Base-by-base conservation (phyloP, 371 early-diverging fungal species). In the Actinomucor elegans region DNA sequence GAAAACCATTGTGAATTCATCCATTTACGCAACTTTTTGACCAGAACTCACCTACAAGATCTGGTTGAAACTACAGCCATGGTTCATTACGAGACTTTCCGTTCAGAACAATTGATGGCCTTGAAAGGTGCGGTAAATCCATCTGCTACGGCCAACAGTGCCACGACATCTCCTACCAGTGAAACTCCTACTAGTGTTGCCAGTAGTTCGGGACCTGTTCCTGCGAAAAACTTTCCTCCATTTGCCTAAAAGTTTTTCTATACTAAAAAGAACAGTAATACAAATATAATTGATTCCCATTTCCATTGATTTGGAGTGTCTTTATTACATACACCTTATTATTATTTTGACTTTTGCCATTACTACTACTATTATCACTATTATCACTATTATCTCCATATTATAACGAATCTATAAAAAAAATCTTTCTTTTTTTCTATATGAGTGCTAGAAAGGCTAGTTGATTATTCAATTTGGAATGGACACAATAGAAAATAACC, bases 11-110 rank as follows among this genome's bases (percentile, higher is more conserved):
- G 86, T 66, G 90, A 90, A 64, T 93, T 88, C 65, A 80, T 86
- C 50, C 89, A 90, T 58, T 73, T 94, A 37, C 88, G 92, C 67
- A 88, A 92, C 78, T 92, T 94, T 67, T 72, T 94, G 64, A 90
- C 91, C 8, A 83, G 73, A 58, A 91, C 94, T 21, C 93, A 94
- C 54, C 73, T 94, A 45, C 90, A 90, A 55, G 92, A 92, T 59
- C 74, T 94, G 51, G 83, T 92, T 53, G 94, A 94, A 65, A 89
- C 90, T 43, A 94, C 94, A 7, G 82, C 90, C 8, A 81, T 88
- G 63, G 79, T 89, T 59, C 94, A 92, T 67, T 94, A 94, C 67
- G 94, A 94, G 73, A 78, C 87, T 14, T 96, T 94, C 90, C 87
- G 96, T 42, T 84, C 93, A 20, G 80, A 87, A 64, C 93, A 93